Evolutionary conservation across 2,329 filamentous ascomycete species (phyloP).

Genomic region (Ophiostoma perfectum): DNA sequence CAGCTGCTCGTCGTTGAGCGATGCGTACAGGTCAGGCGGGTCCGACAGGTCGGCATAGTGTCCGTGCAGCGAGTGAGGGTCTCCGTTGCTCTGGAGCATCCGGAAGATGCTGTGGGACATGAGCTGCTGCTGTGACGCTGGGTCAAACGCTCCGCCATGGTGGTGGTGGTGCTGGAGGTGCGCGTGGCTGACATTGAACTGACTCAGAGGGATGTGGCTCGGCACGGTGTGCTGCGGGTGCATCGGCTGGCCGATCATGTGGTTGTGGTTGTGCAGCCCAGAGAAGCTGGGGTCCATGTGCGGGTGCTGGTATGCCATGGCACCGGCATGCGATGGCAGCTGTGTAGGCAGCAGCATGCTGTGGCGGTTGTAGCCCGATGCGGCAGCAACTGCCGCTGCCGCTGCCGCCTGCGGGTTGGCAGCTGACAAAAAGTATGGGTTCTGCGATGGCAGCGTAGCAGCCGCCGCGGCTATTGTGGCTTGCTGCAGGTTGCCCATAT

Average conservation of each 20-base stretch:
- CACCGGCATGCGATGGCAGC: conserved; percentile 42
- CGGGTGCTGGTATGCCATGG: conserved; percentile 24
- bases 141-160: conserved; percentile 42
- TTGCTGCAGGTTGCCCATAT: conserved; percentile 52
- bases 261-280: conserved; percentile 5
- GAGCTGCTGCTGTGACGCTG: conserved; percentile 49
- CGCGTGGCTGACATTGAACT: conserved; percentile 30
- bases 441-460: conserved; percentile 45
- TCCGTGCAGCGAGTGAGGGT: conserved; percentile 60
- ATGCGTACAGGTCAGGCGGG: conserved; percentile 70
- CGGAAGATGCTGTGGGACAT: conserved; percentile 69
- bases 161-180: conserved; percentile 43
- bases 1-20: conserved; percentile 66
- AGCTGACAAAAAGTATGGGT: conserved; percentile 42
- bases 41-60: conserved; percentile 70
- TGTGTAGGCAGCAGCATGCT: conserved; percentile 57
- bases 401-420: conserved; percentile 47
- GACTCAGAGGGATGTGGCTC: conserved; percentile 20
- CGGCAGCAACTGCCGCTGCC: conserved; percentile 2
- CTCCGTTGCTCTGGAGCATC: conserved; percentile 69
- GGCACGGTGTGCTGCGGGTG: conserved; percentile 21
- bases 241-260: conserved; percentile 14
- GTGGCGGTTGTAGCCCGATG: conserved; percentile 43
- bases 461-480: conserved; percentile 43
- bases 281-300: conserved; percentile 23